Evolutionary conservation across 2,329 filamentous ascomycete species (phyloP).

Genomic region (Gaeumannomyces sp.): DNA sequence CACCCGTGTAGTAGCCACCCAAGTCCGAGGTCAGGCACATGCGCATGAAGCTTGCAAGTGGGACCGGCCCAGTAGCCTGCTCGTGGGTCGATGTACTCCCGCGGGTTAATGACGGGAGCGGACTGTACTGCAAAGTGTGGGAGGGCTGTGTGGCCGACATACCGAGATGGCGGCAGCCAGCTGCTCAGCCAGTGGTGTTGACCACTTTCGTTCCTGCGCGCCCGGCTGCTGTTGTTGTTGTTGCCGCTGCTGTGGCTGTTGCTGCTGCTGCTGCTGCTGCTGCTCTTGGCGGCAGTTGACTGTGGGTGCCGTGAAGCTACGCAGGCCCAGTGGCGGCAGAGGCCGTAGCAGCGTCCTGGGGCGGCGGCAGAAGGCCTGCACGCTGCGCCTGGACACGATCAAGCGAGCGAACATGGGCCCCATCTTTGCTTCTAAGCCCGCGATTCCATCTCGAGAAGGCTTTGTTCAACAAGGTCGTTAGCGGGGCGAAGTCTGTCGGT

Average conservation of each 20-base stretch:
- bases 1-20: conserved; percentile 88
- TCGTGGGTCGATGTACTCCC: not conserved
- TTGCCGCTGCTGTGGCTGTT: conserved; percentile 10
- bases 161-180: conserved; percentile 83
- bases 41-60: conserved; percentile 93
- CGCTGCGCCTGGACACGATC: not conserved
- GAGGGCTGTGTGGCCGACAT: conserved; percentile 19
- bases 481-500: no score
- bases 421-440: not conserved
- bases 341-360: not conserved
- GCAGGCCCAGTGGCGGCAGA: not conserved
- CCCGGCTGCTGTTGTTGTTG: not conserved
- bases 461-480: not conserved
- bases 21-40: conserved; percentile 91
- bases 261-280: conserved; percentile 7
- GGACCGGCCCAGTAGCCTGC: conserved; percentile 75
- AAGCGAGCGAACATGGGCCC: not conserved
- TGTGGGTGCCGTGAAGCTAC: not conserved
- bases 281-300: not conserved
- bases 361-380: not conserved
- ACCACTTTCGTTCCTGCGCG: conserved; percentile 60
- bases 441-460: not conserved
- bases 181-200: conserved; percentile 83
- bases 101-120: not conserved
- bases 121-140: not conserved